Evolutionary conservation across 352 stramenopile genomes (phyloP).

Genomic region (Globisporangium camurandrum): DNA sequence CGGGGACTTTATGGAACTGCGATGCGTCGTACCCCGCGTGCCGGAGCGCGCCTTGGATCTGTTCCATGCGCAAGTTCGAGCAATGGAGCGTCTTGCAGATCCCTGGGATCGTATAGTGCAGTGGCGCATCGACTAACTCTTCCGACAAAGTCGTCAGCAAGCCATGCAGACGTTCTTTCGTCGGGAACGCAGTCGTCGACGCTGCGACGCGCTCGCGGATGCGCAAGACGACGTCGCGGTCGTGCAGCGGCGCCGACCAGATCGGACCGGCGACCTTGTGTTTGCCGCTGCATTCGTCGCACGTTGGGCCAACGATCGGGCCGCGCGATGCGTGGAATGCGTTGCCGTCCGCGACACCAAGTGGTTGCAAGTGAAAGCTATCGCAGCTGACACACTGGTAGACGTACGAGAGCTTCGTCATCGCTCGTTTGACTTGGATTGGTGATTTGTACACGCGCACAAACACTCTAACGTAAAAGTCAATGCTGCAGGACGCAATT

Average conservation of each 20-base stretch:
- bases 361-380: constrained; percentile 95
- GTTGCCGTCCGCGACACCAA: constrained; percentile 85
- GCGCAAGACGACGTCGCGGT: constrained; percentile 83
- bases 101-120: constrained; percentile 95
- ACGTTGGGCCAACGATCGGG: constrained; percentile 58
- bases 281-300: constrained; percentile 77
- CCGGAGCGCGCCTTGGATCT: constrained; percentile 91
- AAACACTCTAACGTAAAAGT: constrained; percentile 99
- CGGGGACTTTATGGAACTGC: constrained; percentile 97
- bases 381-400: constrained; percentile 94
- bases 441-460: constrained; percentile 97
- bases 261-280: constrained; percentile 94
- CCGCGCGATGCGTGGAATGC: constrained; percentile 77
- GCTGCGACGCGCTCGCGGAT: constrained; percentile 75
- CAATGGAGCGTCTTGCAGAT: constrained; percentile 92
- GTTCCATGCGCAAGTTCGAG: constrained; percentile 89
- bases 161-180: constrained; percentile 89
- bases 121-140: constrained; percentile 91
- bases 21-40: constrained; percentile 96
- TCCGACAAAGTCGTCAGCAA: constrained; percentile 94
- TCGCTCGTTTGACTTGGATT: constrained; percentile 90
- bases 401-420: constrained; percentile 87
- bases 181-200: constrained; percentile 85
- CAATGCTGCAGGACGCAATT: constrained; percentile 96
- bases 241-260: constrained; percentile 96